Base-by-base conservation (phyloP, 2,329 filamentous ascomycete species). In the Aspergillus tamarii region DNA sequence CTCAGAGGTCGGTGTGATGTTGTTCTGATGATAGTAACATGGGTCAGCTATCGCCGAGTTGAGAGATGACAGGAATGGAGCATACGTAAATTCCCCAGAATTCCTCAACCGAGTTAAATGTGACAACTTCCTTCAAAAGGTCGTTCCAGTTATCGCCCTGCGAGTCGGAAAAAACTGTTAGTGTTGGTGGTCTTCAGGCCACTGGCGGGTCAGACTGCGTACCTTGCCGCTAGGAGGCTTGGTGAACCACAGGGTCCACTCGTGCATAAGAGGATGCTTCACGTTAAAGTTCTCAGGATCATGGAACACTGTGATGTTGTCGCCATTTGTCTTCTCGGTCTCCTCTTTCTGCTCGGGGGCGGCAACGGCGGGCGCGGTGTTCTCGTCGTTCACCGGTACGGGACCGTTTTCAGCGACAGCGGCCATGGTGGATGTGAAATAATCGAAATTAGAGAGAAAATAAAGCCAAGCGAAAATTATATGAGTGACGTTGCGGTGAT, bases 51-150 rank as follows among this genome's bases (percentile, higher is more conserved):
- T 14, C 19, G 14, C 26, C 30, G 43, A 32, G 39, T 23, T 28
- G 7, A 41, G 14, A 26, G 59, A 52, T 11, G 28, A 34, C 59
- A 41, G 56, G 10, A 8, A 56, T 39, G 63, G 62, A 45, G 85
- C 94, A 79, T 87, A 99, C 96, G 82, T 98, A 98, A 78, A 99
- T 92, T 64, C 95, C 95, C 95, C 95, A 99, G 82, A 99, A 99
- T 81, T 99, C 96, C 83, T 99, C 95, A 30, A 99, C 95, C 3
- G 94, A 97, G 83, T 97, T 93, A 76, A 99, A 98, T 62, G 93
- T 97, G 76, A 99, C 97, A 73, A 99, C 94, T 81, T 99, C 93
- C 84, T 99, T 99, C 67, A 99, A 84, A 67, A 98, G 84, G 78
- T 99, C 95, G 72, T 96, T 96, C 95, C 96, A 99, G 86, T 97